Percentiles rank a stretch among this genome's conserved stretches.
Evolutionary conservation across 495 filamentous ascomycete genomes (phyloP).

Genomic region (Penicillium coprophilum): DNA sequence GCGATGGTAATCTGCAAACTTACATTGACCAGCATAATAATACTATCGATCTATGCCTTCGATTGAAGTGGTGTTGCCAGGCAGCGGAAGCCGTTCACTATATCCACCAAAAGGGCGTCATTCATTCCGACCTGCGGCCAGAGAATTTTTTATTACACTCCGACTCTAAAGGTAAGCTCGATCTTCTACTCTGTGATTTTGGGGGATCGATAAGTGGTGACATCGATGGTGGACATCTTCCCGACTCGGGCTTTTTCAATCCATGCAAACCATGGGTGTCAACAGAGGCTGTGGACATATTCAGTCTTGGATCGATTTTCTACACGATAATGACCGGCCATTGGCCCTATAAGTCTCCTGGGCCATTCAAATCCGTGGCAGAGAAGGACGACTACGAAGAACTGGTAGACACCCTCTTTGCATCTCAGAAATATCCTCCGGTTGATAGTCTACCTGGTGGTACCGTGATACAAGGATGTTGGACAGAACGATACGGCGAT

Average conservation of each 20-base stretch:
- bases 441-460: not conserved
- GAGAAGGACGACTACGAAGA: not conserved
- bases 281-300: slow-evolving; percentile 26
- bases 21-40: slow-evolving; percentile 18
- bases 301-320: slow-evolving; percentile 26
- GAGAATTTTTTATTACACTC: slow-evolving; percentile 20
- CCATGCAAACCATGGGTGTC: slow-evolving; percentile 14
- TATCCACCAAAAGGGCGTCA: slow-evolving; percentile 18
- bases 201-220: slow-evolving; percentile 23
- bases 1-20: slow-evolving; percentile 16
- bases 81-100: slow-evolving; percentile 17
- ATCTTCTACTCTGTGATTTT: slow-evolving; percentile 24
- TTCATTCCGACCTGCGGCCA: slow-evolving; percentile 18
- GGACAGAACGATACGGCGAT: not conserved
- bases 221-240: slow-evolving; percentile 21
- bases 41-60: slow-evolving; percentile 9
- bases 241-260: slow-evolving; percentile 23
- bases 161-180: slow-evolving; percentile 6
- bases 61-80: slow-evolving; percentile 19
- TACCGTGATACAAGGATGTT: not conserved
- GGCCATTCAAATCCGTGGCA: not conserved
- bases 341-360: slow-evolving; percentile 23
- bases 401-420: not conserved
- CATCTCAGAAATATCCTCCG: not conserved
- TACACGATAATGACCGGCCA: slow-evolving; percentile 27